Evolutionary conservation across 768 basidiomycete genomes (phyloP).

Genomic region (Collybia mongolica): DNA sequence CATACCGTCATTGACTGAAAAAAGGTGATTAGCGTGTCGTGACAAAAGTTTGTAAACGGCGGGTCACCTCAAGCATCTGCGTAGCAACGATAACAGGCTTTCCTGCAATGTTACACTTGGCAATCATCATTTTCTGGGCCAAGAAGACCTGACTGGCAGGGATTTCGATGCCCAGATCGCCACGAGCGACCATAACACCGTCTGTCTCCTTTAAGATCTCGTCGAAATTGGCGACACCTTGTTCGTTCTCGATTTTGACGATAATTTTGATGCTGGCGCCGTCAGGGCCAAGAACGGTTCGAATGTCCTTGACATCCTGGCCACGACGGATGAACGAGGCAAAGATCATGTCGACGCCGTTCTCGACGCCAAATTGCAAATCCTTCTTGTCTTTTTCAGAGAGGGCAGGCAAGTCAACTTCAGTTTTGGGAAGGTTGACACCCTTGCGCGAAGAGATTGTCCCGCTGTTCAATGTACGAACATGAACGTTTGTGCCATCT

Average conservation of each 20-base stretch:
- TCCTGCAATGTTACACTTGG: slow-evolving; percentile 96
- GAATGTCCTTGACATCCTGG: slow-evolving; percentile 92
- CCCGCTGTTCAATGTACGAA: slow-evolving; percentile 89
- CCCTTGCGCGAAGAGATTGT: slow-evolving; percentile 95
- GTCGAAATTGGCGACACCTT: slow-evolving; percentile 98
- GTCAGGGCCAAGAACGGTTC: slow-evolving; percentile 89
- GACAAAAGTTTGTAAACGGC: background rate
- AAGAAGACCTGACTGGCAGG: slow-evolving; percentile 99
- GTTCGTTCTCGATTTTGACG: slow-evolving; percentile 99
- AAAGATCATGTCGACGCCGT: slow-evolving; percentile 98
- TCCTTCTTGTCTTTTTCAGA: slow-evolving; percentile 99
- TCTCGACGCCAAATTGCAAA: slow-evolving; percentile 91
- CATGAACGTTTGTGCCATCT: slow-evolving; percentile 77
- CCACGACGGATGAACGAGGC: slow-evolving; percentile 98
- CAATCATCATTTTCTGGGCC: slow-evolving; percentile 99
- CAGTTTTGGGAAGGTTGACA: slow-evolving; percentile 98
- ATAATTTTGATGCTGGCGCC: slow-evolving; percentile 98
- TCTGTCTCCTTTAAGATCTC: slow-evolving; percentile 94
- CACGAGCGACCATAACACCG: slow-evolving; percentile 99
- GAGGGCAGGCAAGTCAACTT: slow-evolving; percentile 95
- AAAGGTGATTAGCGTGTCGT: slow-evolving; percentile 13
- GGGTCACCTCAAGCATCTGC: slow-evolving; percentile 92
- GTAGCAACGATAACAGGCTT: slow-evolving; percentile 99
- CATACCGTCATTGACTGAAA: slow-evolving; percentile 90
- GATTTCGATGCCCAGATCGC: slow-evolving; percentile 99